These are phyloP conservation scores for Irpex sp. DNA, from an alignment of 1,284 basidiomycete species.

Conservation along the genomic window DNA sequence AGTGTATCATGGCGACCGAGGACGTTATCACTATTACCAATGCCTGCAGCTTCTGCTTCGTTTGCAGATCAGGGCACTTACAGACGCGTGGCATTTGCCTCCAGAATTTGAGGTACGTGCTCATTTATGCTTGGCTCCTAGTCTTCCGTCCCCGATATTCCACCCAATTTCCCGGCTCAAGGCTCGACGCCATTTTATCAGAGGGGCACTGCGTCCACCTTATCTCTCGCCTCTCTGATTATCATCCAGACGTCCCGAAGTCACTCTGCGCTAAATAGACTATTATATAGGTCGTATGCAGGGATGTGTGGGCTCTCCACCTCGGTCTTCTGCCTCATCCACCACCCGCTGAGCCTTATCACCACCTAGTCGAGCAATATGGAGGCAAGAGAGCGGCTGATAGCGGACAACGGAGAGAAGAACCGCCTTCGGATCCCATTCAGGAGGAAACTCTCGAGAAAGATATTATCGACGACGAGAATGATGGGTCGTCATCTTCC, in stretches of 20 bases:
- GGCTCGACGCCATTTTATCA: not conserved
- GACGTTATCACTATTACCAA: constrained; percentile 74
- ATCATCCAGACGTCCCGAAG: not conserved
- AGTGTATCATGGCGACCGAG: constrained; percentile 81
- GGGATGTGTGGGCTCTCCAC: constrained; percentile 79
- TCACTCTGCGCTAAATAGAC: not conserved
- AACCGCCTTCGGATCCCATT: not conserved
- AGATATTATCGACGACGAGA: no score
- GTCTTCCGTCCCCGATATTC: constrained; percentile 34
- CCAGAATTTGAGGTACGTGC: constrained; percentile 69
- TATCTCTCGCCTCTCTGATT: not conserved
- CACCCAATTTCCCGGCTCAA: constrained; percentile 61
- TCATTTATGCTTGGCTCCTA: not conserved
- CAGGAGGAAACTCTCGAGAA: not conserved
- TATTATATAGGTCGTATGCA: constrained; percentile 55
- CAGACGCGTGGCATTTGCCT: constrained; percentile 65
- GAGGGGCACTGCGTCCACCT: not conserved
- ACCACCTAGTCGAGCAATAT: constrained; percentile 33
- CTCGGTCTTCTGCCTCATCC: constrained; percentile 58
- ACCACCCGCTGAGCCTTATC: constrained; percentile 54
- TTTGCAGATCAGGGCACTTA: constrained; percentile 65
- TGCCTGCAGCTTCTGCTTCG: constrained; percentile 76
- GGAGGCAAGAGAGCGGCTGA: constrained; percentile 7
- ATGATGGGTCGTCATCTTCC: no score
- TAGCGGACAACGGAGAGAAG: not conserved